Conservation (phyloP, 371 early-diverging fungal species). For the Globomyces sp. region DNA sequence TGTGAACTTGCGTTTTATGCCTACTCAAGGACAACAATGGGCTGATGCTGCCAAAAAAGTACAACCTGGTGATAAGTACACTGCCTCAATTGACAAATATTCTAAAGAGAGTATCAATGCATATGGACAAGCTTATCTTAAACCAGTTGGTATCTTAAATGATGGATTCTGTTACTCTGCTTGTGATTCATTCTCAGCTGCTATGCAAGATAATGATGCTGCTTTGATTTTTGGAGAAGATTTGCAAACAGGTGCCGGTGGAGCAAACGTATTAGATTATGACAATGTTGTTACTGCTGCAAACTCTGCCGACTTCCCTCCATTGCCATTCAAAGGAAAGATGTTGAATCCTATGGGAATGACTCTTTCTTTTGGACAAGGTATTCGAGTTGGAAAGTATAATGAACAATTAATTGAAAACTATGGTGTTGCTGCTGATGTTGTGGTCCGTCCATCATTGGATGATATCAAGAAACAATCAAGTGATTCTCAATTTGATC, state of each 20-base stretch:
- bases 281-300: not conserved
- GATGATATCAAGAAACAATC: constrained; percentile 14
- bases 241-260: constrained; percentile 33
- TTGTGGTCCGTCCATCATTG: constrained; percentile 22
- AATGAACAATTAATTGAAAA: constrained; percentile 29
- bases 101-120: constrained; percentile 11
- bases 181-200: constrained; percentile 29
- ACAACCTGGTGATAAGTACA: constrained; percentile 23
- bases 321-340: constrained; percentile 15
- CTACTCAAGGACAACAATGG: constrained; percentile 9
- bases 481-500: constrained; percentile 17
- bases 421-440: constrained; percentile 24
- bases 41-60: constrained; percentile 7
- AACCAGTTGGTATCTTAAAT: constrained; percentile 29
- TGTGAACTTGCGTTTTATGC: not conserved
- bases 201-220: constrained; percentile 27
- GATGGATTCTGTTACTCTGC: constrained; percentile 32
- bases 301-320: not conserved
- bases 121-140: constrained; percentile 24
- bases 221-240: constrained; percentile 34
- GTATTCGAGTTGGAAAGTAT: constrained; percentile 21
- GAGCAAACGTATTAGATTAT: constrained; percentile 28
- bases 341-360: constrained; percentile 8
- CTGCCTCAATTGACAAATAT: constrained; percentile 1
- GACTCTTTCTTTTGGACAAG: constrained; percentile 21